Percentiles rank a stretch among this genome's conserved stretches.
phyloP scores from a whole-genome alignment of 805 yeast species.

The Metschnikowia continentalis region DNA sequence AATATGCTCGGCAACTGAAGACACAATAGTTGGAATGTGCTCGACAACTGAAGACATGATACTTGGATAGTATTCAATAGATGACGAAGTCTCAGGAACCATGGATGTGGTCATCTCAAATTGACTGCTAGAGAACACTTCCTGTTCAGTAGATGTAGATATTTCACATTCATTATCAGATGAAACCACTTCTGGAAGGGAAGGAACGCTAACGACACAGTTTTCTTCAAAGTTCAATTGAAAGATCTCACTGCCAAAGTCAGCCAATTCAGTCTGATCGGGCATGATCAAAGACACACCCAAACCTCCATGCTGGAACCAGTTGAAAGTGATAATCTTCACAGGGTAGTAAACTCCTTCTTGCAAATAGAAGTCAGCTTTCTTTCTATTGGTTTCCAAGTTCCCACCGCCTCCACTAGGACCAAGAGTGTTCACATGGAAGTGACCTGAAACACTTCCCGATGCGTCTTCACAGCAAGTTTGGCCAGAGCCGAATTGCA shows the following conservation, averaged over 20 bases:
- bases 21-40: too few species aligned
- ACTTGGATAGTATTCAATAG: too few species aligned
- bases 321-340: background rate
- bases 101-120: too few species aligned
- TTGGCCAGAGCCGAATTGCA: background rate
- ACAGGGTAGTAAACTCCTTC: background rate
- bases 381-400: background rate
- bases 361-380: background rate
- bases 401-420: background rate
- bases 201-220: too few species aligned
- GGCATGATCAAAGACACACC: background rate
- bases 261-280: background rate
- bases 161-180: background rate
- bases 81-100: too few species aligned
- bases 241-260: background rate
- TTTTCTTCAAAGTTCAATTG: background rate
- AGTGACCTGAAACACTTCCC: background rate
- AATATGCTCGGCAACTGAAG: too few species aligned
- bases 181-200: background rate
- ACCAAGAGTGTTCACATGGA: background rate
- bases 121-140: too few species aligned
- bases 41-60: too few species aligned
- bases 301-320: background rate
- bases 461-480: background rate
- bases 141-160: too few species aligned